Evolutionary conservation across 1,139 yeast genomes (phyloP).

Genomic region (Kodamaea sp.): DNA sequence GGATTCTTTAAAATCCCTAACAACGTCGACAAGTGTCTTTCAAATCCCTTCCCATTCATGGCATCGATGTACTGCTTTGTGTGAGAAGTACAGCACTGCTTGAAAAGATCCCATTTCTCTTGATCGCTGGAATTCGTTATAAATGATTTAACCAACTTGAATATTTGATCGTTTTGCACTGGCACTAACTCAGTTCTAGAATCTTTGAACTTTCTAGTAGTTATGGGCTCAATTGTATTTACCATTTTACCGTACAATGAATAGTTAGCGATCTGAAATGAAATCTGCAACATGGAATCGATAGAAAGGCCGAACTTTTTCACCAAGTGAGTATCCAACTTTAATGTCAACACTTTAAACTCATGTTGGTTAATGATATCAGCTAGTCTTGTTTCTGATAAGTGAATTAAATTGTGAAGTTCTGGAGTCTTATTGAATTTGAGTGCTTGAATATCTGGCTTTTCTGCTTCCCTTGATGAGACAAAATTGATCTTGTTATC

Average conservation of each 20-base stretch:
- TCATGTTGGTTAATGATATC: constrained; percentile 76
- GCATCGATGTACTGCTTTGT: constrained; percentile 50
- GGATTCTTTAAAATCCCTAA: constrained; percentile 44
- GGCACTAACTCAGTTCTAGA: constrained; percentile 71
- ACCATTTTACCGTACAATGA: constrained; percentile 70
- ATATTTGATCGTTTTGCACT: constrained; percentile 56
- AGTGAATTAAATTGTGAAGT: constrained; percentile 52
- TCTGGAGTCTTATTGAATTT: constrained; percentile 53
- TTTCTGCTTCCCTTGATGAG: constrained; percentile 37
- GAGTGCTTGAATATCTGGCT: constrained; percentile 46
- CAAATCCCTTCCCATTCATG: constrained; percentile 66
- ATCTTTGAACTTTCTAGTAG: constrained; percentile 66
- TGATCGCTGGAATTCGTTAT: constrained; percentile 52
- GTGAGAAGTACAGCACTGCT: constrained; percentile 55
- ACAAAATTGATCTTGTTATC: constrained; percentile 39
- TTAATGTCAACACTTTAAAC: constrained; percentile 44
- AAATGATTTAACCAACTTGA: constrained; percentile 59
- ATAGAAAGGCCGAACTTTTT: constrained; percentile 55
- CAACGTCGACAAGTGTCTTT: constrained; percentile 67
- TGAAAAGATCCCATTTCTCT: constrained; percentile 53
- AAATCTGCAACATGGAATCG: constrained; percentile 68
- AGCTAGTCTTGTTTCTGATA: constrained; percentile 74
- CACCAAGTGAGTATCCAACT: constrained; percentile 48
- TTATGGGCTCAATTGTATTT: constrained; percentile 70
- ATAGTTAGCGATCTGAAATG: constrained; percentile 70